Evolutionary conservation across 2,329 filamentous ascomycete species (phyloP).

Genomic region (Scytalidium lignicola): DNA sequence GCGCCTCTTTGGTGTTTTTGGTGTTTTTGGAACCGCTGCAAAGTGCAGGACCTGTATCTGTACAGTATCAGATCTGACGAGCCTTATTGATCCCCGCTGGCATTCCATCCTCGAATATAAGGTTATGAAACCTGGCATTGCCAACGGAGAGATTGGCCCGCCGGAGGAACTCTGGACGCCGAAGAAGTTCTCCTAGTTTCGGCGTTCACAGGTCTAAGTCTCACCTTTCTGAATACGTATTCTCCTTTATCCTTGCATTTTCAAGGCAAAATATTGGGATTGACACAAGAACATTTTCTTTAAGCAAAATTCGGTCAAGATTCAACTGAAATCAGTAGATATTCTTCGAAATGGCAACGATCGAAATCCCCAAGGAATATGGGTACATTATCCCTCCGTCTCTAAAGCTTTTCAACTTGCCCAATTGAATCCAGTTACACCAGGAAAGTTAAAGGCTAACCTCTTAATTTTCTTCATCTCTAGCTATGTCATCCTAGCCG

Average conservation of each 20-base stretch:
- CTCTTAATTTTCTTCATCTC: neutral
- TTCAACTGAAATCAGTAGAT: neutral
- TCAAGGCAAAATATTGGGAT: neutral
- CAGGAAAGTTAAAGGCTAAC: neutral
- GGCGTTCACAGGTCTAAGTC: neutral
- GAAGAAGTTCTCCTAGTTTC: neutral
- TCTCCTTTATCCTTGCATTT: conserved; percentile 1
- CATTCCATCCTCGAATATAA: neutral
- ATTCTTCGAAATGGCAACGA: conserved; percentile 19
- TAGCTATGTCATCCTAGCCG: conserved; percentile 58
- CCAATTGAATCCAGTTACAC: neutral
- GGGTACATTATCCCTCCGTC: conserved; percentile 17
- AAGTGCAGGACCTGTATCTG: no score
- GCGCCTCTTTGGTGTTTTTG: no score
- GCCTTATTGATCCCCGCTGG: no score
- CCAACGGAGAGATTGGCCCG: neutral
- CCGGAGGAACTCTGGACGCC: neutral
- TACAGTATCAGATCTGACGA: no score
- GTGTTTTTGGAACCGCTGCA: no score
- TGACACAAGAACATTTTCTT: no score
- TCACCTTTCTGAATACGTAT: neutral
- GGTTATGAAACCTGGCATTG: neutral
- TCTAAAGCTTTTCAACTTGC: neutral
- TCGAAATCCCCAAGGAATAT: conserved; percentile 24
- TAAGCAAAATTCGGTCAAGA: no score